A percentile compares a stretch with the other conserved stretches of the same genome.
These are phyloP conservation scores for Leptomonas seymouri DNA, from an alignment of 208 protist species.

Conservation along the genomic window DNA sequence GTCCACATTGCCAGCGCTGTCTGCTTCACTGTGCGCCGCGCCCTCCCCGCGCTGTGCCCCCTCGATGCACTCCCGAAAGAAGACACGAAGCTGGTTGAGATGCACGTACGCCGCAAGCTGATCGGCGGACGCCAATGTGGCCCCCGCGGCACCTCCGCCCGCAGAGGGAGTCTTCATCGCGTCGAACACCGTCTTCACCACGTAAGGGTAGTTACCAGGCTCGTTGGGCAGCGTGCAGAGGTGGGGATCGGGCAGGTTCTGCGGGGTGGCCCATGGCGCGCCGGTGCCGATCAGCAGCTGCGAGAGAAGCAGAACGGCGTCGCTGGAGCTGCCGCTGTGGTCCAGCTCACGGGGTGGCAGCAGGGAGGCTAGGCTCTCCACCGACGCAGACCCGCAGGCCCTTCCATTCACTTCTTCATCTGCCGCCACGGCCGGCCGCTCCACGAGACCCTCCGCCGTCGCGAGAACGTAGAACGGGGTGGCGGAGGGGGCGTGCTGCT, in stretches of 20 bases:
- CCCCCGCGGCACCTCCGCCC: background rate
- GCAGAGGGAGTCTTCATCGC: slow-evolving; percentile 24
- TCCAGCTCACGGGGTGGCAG: background rate
- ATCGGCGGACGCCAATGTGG: background rate
- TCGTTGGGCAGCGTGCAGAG: slow-evolving; percentile 77
- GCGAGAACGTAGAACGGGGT: slow-evolving; percentile 55
- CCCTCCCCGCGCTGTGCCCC: background rate
- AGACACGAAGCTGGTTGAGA: slow-evolving; percentile 57
- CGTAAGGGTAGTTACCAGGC: slow-evolving; percentile 71
- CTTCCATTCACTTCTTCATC: background rate
- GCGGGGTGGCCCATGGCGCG: slow-evolving; percentile 73
- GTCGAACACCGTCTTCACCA: slow-evolving; percentile 47
- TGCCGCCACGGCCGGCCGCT: background rate
- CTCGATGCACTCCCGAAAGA: slow-evolving; percentile 34
- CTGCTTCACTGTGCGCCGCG: too few relatives aligned
- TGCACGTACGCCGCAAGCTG: slow-evolving; percentile 32
- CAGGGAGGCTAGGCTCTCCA: slow-evolving; percentile 17
- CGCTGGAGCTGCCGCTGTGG: background rate
- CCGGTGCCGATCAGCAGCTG: slow-evolving; percentile 73
- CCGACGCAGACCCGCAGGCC: background rate
- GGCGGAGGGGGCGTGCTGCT: background rate
- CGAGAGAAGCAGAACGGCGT: slow-evolving; percentile 23
- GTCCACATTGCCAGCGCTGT: background rate
- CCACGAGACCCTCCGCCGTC: slow-evolving; percentile 57
- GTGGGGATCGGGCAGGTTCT: slow-evolving; percentile 72